A percentile compares a stretch with the other conserved stretches of the same genome.
These are phyloP conservation scores for Aspergillus quadrilineatus DNA, from an alignment of 2,329 filamentous ascomycete species.

Conservation along the genomic window DNA sequence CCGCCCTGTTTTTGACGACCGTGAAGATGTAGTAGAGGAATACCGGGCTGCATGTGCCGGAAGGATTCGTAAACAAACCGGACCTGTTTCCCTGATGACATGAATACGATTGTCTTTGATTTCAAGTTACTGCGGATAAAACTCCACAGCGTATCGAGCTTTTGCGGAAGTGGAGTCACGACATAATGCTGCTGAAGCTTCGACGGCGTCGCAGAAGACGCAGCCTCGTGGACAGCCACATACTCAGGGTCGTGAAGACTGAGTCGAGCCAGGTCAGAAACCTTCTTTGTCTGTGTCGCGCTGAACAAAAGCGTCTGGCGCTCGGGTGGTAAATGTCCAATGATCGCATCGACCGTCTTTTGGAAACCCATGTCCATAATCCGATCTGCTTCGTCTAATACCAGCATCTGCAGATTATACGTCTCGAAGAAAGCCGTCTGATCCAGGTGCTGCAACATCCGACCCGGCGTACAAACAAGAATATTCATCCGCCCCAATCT, in stretches of 20 bases:
- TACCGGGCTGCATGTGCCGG: slow-evolving; percentile 88
- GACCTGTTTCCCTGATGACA: slow-evolving; percentile 94
- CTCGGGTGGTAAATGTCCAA: slow-evolving; percentile 82
- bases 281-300: slow-evolving; percentile 91
- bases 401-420: slow-evolving; percentile 86
- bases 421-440: slow-evolving; percentile 89
- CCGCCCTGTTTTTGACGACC: slow-evolving; percentile 91
- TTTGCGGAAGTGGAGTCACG: slow-evolving; percentile 78
- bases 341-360: slow-evolving; percentile 81
- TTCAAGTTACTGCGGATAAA: slow-evolving; percentile 91
- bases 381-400: slow-evolving; percentile 92
- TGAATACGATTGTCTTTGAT: slow-evolving; percentile 90
- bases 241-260: slow-evolving; percentile 92
- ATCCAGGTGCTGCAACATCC: slow-evolving; percentile 93
- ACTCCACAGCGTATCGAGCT: slow-evolving; percentile 87
- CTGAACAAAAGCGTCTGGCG: slow-evolving; percentile 94
- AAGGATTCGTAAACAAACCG: slow-evolving; percentile 94
- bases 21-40: slow-evolving; percentile 87
- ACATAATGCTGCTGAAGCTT: slow-evolving; percentile 90
- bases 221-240: slow-evolving; percentile 85
- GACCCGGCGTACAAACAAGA: slow-evolving; percentile 87
- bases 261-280: slow-evolving; percentile 85
- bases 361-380: slow-evolving; percentile 99
- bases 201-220: slow-evolving; percentile 74
- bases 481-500: slow-evolving; percentile 92